These are phyloP conservation scores for Xylaria scruposa DNA, from an alignment of 495 filamentous ascomycete genomes.

Conservation along the genomic window DNA sequence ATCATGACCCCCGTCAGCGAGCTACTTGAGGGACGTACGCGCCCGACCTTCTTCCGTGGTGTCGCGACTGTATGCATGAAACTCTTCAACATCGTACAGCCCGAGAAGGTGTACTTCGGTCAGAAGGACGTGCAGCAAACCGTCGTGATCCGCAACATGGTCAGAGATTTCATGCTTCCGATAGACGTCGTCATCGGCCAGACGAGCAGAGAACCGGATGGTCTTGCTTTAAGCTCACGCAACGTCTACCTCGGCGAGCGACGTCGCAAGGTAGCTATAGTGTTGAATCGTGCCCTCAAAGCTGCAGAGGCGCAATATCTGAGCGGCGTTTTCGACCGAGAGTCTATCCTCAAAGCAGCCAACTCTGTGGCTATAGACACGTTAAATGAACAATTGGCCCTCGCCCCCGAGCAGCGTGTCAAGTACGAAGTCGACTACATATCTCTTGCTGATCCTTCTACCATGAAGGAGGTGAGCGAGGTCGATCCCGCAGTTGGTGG, in stretches of 20 bases:
- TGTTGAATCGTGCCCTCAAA: constrained; percentile 69
- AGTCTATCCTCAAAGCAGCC: constrained; percentile 72
- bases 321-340: constrained; percentile 61
- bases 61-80: constrained; percentile 98
- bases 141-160: constrained; percentile 84
- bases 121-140: constrained; percentile 99
- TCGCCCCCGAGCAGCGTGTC: constrained; percentile 68
- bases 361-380: constrained; percentile 56
- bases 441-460: constrained; percentile 81
- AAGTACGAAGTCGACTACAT: constrained; percentile 88
- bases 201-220: constrained; percentile 80
- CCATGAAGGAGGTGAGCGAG: constrained; percentile 75
- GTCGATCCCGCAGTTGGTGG: constrained; percentile 72
- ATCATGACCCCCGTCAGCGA: constrained; percentile 83
- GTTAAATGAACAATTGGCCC: constrained; percentile 65
- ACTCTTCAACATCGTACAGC: constrained; percentile 88
- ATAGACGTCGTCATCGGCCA: constrained; percentile 74
- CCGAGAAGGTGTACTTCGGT: constrained; percentile 92
- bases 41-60: constrained; percentile 96
- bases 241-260: constrained; percentile 90
- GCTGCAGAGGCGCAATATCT: constrained; percentile 73
- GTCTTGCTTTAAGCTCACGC: constrained; percentile 90
- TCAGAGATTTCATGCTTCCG: constrained; percentile 85
- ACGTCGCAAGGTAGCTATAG: constrained; percentile 72
- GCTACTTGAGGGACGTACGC: constrained; percentile 79